These are phyloP conservation scores for Rhodotorula toruloides DNA, from an alignment of 768 basidiomycete genomes.

Conservation along the genomic window DNA sequence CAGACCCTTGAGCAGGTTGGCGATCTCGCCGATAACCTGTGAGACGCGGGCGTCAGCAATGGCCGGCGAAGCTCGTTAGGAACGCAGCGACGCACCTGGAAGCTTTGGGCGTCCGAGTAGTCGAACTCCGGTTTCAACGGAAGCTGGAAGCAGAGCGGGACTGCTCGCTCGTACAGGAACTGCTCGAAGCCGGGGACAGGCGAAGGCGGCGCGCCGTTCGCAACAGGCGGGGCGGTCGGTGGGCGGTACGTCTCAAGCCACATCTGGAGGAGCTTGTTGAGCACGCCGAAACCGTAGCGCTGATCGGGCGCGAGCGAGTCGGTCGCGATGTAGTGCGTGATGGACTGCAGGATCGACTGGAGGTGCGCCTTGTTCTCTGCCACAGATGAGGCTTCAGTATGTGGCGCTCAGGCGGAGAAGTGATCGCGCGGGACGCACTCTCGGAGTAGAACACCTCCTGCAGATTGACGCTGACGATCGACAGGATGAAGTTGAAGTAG, in stretches of 20 bases:
- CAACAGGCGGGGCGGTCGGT: constrained; percentile 50
- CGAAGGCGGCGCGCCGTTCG: constrained; percentile 46
- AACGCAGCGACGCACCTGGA: constrained; percentile 57
- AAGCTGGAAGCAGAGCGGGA: constrained; percentile 76
- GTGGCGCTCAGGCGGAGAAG: constrained; percentile 36
- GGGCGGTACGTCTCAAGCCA: constrained; percentile 50
- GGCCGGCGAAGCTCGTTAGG: not conserved
- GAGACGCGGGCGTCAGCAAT: not conserved
- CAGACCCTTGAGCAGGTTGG: constrained; percentile 72
- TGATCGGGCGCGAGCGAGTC: constrained; percentile 68
- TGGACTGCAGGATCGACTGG: constrained; percentile 67
- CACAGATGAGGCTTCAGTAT: constrained; percentile 12
- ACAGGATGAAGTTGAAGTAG: constrained; percentile 75
- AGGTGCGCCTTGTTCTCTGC: constrained; percentile 60
- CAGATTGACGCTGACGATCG: constrained; percentile 72
- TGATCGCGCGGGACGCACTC: constrained; percentile 55
- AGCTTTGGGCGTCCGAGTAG: constrained; percentile 77
- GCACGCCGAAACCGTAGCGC: constrained; percentile 72
- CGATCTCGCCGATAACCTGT: constrained; percentile 84
- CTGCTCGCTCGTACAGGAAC: constrained; percentile 78
- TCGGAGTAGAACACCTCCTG: constrained; percentile 80
- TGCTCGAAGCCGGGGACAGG: constrained; percentile 80
- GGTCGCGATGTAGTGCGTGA: constrained; percentile 69
- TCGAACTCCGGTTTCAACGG: constrained; percentile 75
- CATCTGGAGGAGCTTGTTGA: constrained; percentile 50